Evolutionary conservation across 352 stramenopile species (phyloP), one percentile per base, ranked within the genome.

Genomic region (Phytophthora megakarya): DNA sequence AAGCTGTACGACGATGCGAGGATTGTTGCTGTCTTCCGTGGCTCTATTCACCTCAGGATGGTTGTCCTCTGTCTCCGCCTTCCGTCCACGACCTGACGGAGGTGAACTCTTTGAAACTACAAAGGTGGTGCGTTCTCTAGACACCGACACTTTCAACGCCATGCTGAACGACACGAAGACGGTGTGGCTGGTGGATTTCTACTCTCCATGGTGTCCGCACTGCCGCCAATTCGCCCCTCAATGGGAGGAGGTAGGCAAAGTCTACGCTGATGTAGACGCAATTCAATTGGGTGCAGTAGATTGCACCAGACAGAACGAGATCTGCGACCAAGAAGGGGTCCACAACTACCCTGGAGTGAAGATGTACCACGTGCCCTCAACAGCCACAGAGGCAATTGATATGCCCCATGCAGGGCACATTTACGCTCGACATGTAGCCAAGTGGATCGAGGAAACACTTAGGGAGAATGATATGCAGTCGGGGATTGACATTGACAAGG

Each of bases 111-210:
- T 72, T n/a, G 47, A 37, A 22, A 45, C 25, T 5, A 68, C 61
- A 5, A 50, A 48, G 30, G n/a, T 55, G 11, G 61, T 75, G 32
- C 63, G 38, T 23, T 54, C 54, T 4, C 32, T 89, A 11, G 67
- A 78, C 42, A 45, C 48, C 25, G 55, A 57, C 42, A 69, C 48
- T 37, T 89, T 74, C 51, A 61, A 70, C 32, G 44, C 69, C 30
- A 70, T 83, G 46, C 40, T 76, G 45, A 86, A 84, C 63, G 63
- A 64, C 35, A 77, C 79, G 15, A 43, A 81, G 39, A 73, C 78
- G 25, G 77, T 89, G 21, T 92, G 82, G 82, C 37, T 91, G 42
- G 76, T 92, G 49, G 79, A 93, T 63, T 93, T 92, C 59, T 92
- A 93, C 66, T 81, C 82, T 23, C 84, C 84, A 13, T 92, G 80